Conservation (phyloP, 2,329 filamentous ascomycete genomes). For the Neophaeococcomyces aloes region DNA sequence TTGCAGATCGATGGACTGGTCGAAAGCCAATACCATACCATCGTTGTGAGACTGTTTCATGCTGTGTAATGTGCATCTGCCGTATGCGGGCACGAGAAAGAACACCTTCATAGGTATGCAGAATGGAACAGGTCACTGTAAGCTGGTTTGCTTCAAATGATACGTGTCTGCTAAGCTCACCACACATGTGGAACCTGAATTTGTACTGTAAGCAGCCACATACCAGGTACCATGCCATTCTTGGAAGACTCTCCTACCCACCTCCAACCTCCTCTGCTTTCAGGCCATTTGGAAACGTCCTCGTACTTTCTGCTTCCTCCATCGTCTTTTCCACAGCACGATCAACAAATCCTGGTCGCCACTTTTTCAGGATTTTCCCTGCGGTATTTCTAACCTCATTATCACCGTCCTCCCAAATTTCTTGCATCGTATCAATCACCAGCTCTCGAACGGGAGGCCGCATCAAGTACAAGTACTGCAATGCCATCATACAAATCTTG, state of each 20-base stretch:
- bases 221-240: neutral
- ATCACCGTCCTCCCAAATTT: slow-evolving; percentile 46
- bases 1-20: no score
- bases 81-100: no score
- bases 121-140: no score
- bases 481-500: slow-evolving; percentile 45
- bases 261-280: neutral
- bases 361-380: slow-evolving; percentile 45
- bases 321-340: slow-evolving; percentile 10
- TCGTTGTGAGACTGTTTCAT: no score
- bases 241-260: neutral
- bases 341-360: slow-evolving; percentile 36
- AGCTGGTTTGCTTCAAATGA: no score
- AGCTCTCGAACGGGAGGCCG: slow-evolving; percentile 49
- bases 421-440: slow-evolving; percentile 47
- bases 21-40: no score
- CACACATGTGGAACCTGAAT: no score
- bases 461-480: slow-evolving; percentile 50
- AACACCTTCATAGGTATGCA: no score
- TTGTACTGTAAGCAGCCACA: no score
- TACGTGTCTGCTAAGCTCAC: no score
- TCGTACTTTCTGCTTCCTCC: slow-evolving; percentile 9
- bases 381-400: slow-evolving; percentile 39
- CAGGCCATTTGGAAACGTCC: slow-evolving; percentile 5
- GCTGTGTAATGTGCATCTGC: no score